phyloP scores from a whole-genome alignment of 2,329 filamentous ascomycete species.

The Endothia cerciana region DNA sequence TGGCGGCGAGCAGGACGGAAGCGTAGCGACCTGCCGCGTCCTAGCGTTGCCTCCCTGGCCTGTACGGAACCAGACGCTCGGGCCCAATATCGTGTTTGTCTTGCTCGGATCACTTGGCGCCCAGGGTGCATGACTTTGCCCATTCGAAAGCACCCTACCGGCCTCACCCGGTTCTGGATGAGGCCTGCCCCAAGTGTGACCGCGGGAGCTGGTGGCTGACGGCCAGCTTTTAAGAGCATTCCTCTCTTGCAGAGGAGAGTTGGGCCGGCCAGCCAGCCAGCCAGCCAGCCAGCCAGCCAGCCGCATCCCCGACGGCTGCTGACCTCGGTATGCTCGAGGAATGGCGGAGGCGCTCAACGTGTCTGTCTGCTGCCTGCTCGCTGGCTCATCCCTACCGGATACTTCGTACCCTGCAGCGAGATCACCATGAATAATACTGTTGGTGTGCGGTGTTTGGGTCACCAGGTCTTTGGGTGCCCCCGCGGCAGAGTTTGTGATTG shows the following conservation, averaged over 20 bases:
- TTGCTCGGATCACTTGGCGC: not conserved
- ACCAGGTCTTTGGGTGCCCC: slow-evolving; percentile 17
- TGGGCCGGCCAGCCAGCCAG: no score
- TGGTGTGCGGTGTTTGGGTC: slow-evolving; percentile 19
- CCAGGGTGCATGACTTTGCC: not conserved
- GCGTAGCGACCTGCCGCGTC: not conserved
- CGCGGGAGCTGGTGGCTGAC: not conserved
- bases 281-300: no score
- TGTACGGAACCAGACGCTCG: slow-evolving; percentile 14
- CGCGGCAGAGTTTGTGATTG: slow-evolving; percentile 21
- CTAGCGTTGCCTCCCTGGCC: not conserved
- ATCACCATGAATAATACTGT: slow-evolving; percentile 14
- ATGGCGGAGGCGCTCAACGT: not conserved
- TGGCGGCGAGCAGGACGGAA: slow-evolving; percentile 13
- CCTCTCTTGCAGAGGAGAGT: not conserved
- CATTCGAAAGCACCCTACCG: not conserved
- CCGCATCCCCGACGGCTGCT: not conserved
- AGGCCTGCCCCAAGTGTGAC: not conserved
- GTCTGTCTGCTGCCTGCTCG: slow-evolving; percentile 18
- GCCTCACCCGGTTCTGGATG: not conserved
- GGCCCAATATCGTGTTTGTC: slow-evolving; percentile 2
- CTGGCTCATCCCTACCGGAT: not conserved
- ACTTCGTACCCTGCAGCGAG: not conserved
- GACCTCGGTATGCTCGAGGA: not conserved
- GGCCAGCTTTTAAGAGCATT: not conserved